A percentile compares a stretch with the other conserved stretches of the same genome.
Conservation (phyloP, 2,329 filamentous ascomycete species). For the Botrytis paeoniae region DNA sequence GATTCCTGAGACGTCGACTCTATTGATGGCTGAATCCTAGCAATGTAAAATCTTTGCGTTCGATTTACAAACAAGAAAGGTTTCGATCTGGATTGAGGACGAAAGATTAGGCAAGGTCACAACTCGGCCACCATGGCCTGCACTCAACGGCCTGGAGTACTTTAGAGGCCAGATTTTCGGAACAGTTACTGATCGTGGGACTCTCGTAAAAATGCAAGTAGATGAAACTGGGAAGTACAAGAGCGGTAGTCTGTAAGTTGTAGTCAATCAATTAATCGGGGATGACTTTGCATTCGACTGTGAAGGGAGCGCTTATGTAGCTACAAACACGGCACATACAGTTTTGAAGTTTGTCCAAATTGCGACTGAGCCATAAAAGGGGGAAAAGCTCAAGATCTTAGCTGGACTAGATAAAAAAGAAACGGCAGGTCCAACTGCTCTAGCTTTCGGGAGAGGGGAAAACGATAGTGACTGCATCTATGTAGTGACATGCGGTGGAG, state of each 20-base stretch:
- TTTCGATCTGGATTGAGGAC: not conserved
- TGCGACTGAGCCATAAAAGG: not conserved
- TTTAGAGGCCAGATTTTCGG: not conserved
- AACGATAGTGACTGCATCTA: slow-evolving; percentile 5
- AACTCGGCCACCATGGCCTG: not conserved
- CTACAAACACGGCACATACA: not conserved
- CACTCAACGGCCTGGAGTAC: slow-evolving; percentile 7
- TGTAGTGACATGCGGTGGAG: slow-evolving; percentile 12
- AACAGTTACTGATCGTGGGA: not conserved
- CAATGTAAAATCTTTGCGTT: not conserved
- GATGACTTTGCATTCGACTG: slow-evolving; percentile 6
- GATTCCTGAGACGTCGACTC: not conserved
- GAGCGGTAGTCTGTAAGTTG: not conserved
- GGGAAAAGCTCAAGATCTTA: not conserved
- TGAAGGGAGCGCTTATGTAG: not conserved
- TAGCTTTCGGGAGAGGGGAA: not conserved
- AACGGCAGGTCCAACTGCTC: not conserved
- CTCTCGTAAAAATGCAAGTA: not conserved
- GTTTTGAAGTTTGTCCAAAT: not conserved
- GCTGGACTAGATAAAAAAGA: slow-evolving; percentile 4
- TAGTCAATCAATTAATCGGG: not conserved
- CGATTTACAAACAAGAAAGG: not conserved
- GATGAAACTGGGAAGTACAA: not conserved
- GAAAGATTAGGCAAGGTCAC: not conserved
- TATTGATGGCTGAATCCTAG: not conserved